Evolutionary conservation across 2,329 filamentous ascomycete species (phyloP).

Genomic region (Nemania serpens): DNA sequence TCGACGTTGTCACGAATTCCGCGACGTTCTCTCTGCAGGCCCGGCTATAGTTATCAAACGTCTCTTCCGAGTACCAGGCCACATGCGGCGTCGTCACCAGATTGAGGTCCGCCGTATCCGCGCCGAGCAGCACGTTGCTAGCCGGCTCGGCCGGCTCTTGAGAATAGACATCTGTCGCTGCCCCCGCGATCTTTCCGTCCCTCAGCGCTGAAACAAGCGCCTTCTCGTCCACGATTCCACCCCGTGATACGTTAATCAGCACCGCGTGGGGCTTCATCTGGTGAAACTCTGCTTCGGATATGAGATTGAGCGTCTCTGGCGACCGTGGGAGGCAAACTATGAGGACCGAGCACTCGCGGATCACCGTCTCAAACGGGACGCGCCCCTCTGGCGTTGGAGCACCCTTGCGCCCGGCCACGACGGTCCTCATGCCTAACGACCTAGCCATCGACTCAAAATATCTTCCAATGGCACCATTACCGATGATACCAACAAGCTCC

Average conservation of each 20-base stretch:
- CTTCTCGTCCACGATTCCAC: conserved; percentile 40
- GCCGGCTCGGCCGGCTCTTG: conserved; percentile 36
- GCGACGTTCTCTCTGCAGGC: conserved; percentile 35
- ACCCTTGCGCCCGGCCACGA: conserved; percentile 39
- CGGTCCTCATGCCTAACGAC: conserved; percentile 37
- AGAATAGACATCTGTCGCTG: conserved; percentile 38
- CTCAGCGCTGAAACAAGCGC: conserved; percentile 36
- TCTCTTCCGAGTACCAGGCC: conserved; percentile 41
- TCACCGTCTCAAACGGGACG: conserved; percentile 34
- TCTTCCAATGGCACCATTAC: conserved; percentile 40
- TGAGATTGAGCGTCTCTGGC: conserved; percentile 37
- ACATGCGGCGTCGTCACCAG: conserved; percentile 41
- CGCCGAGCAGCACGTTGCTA: conserved; percentile 31
- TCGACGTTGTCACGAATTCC: conserved; percentile 33
- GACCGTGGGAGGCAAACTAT: conserved; percentile 38
- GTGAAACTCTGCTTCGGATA: conserved; percentile 34
- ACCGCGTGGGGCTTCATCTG: conserved; percentile 35
- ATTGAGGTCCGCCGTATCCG: conserved; percentile 37
- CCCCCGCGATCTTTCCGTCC: conserved; percentile 38
- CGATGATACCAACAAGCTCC: conserved; percentile 40
- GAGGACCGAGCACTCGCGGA: conserved; percentile 37
- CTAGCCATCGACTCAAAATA: conserved; percentile 30
- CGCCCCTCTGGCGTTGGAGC: conserved; percentile 29
- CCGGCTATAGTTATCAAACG: conserved; percentile 34
- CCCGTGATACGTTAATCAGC: conserved; percentile 42